phyloP scores from a whole-genome alignment of 208 protist species.

The Trypanosoma vivax region DNA sequence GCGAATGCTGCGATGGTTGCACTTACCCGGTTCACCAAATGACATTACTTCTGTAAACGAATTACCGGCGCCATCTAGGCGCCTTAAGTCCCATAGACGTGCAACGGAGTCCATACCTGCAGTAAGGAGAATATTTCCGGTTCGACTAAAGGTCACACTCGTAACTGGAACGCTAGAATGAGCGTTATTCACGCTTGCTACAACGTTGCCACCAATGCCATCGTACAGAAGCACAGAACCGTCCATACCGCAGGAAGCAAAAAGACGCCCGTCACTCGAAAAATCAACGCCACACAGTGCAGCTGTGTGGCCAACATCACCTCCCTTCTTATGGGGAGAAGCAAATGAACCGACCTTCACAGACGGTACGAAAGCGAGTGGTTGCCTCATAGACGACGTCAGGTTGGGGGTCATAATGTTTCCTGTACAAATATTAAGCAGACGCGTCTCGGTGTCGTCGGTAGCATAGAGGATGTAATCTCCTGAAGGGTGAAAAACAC shows the following conservation, averaged over 20 bases:
- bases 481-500: constrained; percentile 71
- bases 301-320: constrained; percentile 45
- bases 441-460: constrained; percentile 60
- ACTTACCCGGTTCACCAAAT: constrained; percentile 72
- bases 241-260: constrained; percentile 61
- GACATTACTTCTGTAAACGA: constrained; percentile 48
- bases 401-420: constrained; percentile 41
- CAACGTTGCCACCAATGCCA: constrained; percentile 56
- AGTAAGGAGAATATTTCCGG: constrained; percentile 70
- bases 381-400: neutral
- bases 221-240: constrained; percentile 74
- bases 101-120: constrained; percentile 79
- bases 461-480: constrained; percentile 75
- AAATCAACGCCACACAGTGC: constrained; percentile 60
- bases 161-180: constrained; percentile 76
- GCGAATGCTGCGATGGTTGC: constrained; percentile 62
- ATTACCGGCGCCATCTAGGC: constrained; percentile 20
- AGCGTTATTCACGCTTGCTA: constrained; percentile 46
- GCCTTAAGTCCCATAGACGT: constrained; percentile 76
- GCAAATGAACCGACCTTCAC: neutral
- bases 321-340: constrained; percentile 2
- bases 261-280: constrained; percentile 46
- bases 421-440: constrained; percentile 60
- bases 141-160: constrained; percentile 73
- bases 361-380: no score